A percentile compares a stretch with the other conserved stretches of the same genome.
These are phyloP conservation scores for Fusarium azukiicola DNA, from an alignment of 2,329 filamentous ascomycete genomes.

Conservation along the genomic window DNA sequence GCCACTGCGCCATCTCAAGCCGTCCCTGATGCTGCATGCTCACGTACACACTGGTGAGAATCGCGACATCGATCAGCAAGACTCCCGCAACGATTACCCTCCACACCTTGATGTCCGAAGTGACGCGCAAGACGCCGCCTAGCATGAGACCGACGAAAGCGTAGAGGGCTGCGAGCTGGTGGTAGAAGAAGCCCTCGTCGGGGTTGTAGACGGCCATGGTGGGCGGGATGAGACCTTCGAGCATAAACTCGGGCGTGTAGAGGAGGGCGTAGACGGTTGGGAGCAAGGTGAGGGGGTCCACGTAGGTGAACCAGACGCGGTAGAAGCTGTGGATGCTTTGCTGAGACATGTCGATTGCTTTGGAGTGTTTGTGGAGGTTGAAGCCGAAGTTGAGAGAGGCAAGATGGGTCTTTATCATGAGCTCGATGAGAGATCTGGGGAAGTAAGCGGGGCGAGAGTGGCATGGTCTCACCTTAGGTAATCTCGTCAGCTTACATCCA, in stretches of 20 bases:
- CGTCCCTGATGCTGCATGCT: constrained; percentile 46
- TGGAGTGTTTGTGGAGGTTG: background rate
- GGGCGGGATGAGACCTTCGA: constrained; percentile 44
- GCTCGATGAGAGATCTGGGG: background rate
- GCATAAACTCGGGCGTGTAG: constrained; percentile 41
- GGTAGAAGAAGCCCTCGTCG: constrained; percentile 48
- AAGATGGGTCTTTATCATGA: background rate
- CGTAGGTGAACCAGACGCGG: constrained; percentile 50
- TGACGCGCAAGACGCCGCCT: constrained; percentile 33
- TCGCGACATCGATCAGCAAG: constrained; percentile 43
- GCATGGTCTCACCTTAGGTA: background rate
- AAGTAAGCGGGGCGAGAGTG: background rate
- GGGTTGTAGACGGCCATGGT: constrained; percentile 41
- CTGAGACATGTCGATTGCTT: constrained; percentile 26
- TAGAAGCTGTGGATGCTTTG: constrained; percentile 40
- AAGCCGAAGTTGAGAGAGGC: background rate
- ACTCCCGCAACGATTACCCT: constrained; percentile 40
- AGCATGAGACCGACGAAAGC: constrained; percentile 43
- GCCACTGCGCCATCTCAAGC: constrained; percentile 19
- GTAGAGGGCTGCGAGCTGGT: constrained; percentile 48
- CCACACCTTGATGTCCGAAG: constrained; percentile 49
- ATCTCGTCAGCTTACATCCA: background rate
- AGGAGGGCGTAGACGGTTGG: constrained; percentile 43
- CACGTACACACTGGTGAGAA: constrained; percentile 43
- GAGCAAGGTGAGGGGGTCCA: constrained; percentile 42